Evolutionary conservation across 345 rosid genomes (phyloP), one percentile per base, ranked within the genome.

Genomic region (Bruguiera sexangula): DNA sequence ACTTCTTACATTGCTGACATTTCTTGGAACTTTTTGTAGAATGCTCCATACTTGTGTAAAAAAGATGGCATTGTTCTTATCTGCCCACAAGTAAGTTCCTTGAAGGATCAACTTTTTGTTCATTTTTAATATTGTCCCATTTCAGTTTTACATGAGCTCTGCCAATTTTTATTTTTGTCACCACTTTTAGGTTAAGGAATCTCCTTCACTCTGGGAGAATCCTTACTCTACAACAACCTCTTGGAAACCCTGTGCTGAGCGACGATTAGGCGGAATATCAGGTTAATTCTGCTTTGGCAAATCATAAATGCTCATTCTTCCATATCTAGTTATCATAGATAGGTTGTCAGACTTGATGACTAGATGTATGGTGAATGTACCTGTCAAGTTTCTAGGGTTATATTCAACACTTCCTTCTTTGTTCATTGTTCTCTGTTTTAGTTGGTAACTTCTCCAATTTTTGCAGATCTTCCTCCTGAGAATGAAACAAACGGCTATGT

Each of bases 241-340:
- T 56, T 96, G 99, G 99, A 96, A 90, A 82, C 97, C 99, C 74
- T 96, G 99, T 69, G 98, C 98, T 29, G 99, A 92, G 81, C 95
- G 93, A n/a, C 93, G 75, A 21, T 69, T 67, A 74, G 87, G 87
- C 78, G 98, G 92, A 64, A 69, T 90, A 73, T 92, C 97, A 70
- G 93, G 98, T 90, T 78, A 29, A 53, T 65, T 20, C 13, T 56
- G 30, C 16, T 56, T 56, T 24, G 18, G 60, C 7, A 26, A 56
- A 56, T 24, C 15, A 27, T 21, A 56, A 56, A 43, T 43, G 50
- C 5, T 43, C 50, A 13, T 43, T 43, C 18, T 13, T 43, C 3
- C 5, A 13, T 43, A 13, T 43, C 19, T 3, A 43, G 18, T n/a
- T n/a, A 13, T 13, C 50, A 13, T 43, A 43, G 50, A 43, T 43